Percentiles rank a stretch among this genome's conserved stretches.
Evolutionary conservation across 1,139 yeast species (phyloP).

Genomic region (Pichia sp.): DNA sequence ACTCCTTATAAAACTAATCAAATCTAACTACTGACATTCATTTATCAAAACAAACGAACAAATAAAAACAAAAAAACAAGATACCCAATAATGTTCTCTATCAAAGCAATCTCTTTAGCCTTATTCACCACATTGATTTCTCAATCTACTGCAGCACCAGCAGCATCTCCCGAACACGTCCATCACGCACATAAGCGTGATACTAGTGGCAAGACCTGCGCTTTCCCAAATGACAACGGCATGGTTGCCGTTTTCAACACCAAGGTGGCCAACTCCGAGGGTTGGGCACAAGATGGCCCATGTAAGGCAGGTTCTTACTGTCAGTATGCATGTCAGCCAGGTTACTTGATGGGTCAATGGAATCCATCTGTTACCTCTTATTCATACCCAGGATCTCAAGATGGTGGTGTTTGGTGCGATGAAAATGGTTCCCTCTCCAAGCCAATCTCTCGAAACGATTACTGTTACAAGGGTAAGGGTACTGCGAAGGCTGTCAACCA

Average conservation of each 20-base stretch:
- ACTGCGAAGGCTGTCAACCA: constrained; percentile 56
- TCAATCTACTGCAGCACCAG: constrained; percentile 13
- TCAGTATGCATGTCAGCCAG: constrained; percentile 86
- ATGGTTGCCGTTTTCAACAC: constrained; percentile 54
- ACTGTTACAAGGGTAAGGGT: constrained; percentile 74
- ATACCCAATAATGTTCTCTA: constrained; percentile 14
- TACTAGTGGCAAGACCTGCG: constrained; percentile 40
- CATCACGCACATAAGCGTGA: constrained; percentile 25
- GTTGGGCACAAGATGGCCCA: constrained; percentile 82
- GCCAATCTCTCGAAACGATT: constrained; percentile 51
- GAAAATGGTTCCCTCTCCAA: constrained; percentile 58
- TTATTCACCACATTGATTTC: constrained; percentile 10
- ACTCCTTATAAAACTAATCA: no score
- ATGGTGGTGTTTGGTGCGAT: constrained; percentile 79
- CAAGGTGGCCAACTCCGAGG: constrained; percentile 50
- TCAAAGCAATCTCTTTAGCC: constrained; percentile 11
- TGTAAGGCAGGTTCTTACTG: constrained; percentile 74
- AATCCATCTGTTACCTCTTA: constrained; percentile 53
- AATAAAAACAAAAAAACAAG: neutral
- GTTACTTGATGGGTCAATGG: constrained; percentile 77
- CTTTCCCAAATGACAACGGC: constrained; percentile 59
- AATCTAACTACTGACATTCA: no score
- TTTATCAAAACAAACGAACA: no score
- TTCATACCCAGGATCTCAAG: constrained; percentile 61
- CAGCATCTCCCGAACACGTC: constrained; percentile 14